Evolutionary conservation across 805 yeast species (phyloP).

Genomic region (Cyberlindnera euphorbiae): DNA sequence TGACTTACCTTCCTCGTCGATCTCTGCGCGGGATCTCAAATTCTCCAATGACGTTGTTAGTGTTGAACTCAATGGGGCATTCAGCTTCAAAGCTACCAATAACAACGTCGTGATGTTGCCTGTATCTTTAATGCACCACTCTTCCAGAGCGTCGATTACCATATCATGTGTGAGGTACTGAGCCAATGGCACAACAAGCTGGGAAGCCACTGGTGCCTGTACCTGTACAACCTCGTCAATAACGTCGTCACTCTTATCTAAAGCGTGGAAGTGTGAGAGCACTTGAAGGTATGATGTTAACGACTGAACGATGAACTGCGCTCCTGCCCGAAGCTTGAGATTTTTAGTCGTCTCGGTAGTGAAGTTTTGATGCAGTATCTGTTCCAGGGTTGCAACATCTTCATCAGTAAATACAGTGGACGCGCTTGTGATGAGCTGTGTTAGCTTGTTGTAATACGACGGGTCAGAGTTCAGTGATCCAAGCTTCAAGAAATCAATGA

Average conservation of each 20-base stretch:
- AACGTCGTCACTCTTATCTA: slow-evolving; percentile 4
- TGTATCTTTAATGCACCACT: slow-evolving; percentile 1
- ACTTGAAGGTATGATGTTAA: slow-evolving; percentile 27
- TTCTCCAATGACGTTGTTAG: slow-evolving; percentile 19
- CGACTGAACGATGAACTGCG: slow-evolving; percentile 28
- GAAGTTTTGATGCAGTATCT: slow-evolving; percentile 28
- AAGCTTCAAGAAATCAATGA: slow-evolving; percentile 42
- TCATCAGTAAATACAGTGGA: slow-evolving; percentile 7
- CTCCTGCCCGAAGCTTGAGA: slow-evolving; percentile 28
- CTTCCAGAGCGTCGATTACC: slow-evolving; percentile 4
- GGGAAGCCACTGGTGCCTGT: slow-evolving; percentile 14
- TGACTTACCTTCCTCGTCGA: slow-evolving; percentile 19
- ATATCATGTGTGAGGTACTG: slow-evolving; percentile 14
- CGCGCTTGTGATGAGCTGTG: slow-evolving; percentile 19
- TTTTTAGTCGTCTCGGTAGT: slow-evolving; percentile 26
- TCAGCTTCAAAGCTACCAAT: slow-evolving; percentile 7
- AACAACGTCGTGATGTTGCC: slow-evolving; percentile 13
- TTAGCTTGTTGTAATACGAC: slow-evolving; percentile 37
- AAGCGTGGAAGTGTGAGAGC: slow-evolving; percentile 5
- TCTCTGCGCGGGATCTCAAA: slow-evolving; percentile 16
- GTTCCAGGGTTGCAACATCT: slow-evolving; percentile 23
- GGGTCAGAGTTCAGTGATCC: slow-evolving; percentile 54
- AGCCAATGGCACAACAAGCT: slow-evolving; percentile 21
- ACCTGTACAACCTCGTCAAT: slow-evolving; percentile 18
- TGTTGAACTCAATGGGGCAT: slow-evolving; percentile 12